phyloP scores from a whole-genome alignment of 169 alveolate genomes.

The Plasmodium malariae region DNA sequence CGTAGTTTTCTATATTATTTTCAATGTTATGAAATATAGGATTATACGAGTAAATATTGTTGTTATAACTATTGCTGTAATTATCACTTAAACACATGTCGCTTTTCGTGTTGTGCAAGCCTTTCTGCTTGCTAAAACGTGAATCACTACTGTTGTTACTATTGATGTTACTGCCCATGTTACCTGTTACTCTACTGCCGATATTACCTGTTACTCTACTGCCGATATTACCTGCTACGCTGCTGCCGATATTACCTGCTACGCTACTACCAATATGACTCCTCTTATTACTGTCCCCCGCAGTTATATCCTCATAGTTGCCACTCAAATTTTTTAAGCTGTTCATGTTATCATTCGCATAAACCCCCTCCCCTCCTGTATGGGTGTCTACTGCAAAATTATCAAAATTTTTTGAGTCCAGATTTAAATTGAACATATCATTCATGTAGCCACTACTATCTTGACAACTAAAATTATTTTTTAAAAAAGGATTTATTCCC shows the following conservation, averaged over 20 bases:
- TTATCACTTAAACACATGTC: not conserved
- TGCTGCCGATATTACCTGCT: not conserved
- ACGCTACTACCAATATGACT: not conserved
- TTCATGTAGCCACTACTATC: not conserved
- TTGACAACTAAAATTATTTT: constrained; percentile 8
- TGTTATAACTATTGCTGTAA: not conserved
- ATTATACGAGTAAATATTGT: not conserved
- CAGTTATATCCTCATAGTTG: not conserved
- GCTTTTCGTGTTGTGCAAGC: not conserved
- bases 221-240: not conserved
- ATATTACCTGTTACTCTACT: not conserved
- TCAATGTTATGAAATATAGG: not conserved
- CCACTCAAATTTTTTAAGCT: not conserved
- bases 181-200: not conserved
- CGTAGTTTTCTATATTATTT: constrained; percentile 16
- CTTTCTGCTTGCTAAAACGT: not conserved
- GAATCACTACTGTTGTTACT: not conserved
- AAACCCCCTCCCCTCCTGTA: too few species aligned
- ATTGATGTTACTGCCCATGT: not conserved
- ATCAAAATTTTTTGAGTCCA: not conserved
- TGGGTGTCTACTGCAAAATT: not conserved
- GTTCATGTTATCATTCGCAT: too few species aligned
- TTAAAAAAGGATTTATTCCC: constrained; percentile 10
- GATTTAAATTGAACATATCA: not conserved
- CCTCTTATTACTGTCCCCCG: too few species aligned